Base-by-base conservation (phyloP, 305 asterid species). In the Solanum aculeatissimum region DNA sequence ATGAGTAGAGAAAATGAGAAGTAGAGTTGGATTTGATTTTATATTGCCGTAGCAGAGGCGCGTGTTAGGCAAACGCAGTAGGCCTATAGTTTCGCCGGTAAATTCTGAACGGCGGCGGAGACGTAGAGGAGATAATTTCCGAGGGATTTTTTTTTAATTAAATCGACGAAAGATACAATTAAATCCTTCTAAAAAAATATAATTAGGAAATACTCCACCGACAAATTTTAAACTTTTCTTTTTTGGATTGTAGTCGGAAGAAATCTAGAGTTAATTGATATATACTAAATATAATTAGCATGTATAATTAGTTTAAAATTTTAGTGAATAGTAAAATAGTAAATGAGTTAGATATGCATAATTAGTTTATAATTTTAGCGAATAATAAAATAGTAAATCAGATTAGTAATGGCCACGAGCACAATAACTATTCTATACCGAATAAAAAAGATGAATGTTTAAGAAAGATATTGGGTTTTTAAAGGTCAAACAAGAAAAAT, bases 1-100 rank as follows among this genome's bases (percentile, higher is more conserved):
- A 93, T 96, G 19, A 70, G 80, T 12, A 13, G 21, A 47, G 58
- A 47, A n/a, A 42, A 23, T 12, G 62, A 51, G 16, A 16, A 51
- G 4, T 25, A 2, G 29, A 29, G 29, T 78, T 11, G 6, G 82
- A 53, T 29, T 27, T 78, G 47, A 29, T 78, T 29, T 29, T 78
- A 29, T 53, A 53, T 29, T 51, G 65, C 47, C 40, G 27, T 9
- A 1, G 51, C 77, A 19, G 29, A 38, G 78, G 29, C 29, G 78
- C 78, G 53, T 78, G 82, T 18, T 10, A 2, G 19, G 7, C 29
- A 51, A 29, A 11, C 29, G 66, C 49, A 51, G n/a, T 15, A 27
- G 42, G 60, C 40, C 81, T 15, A 27, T 25, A 49, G 63, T 32
- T 27, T 75, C 45, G 82, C 82, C 82, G 63, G 63, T 1, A 75